These are phyloP conservation scores for Eimeria necatrix DNA, from an alignment of 169 alveolate species.

Conservation along the genomic window DNA sequence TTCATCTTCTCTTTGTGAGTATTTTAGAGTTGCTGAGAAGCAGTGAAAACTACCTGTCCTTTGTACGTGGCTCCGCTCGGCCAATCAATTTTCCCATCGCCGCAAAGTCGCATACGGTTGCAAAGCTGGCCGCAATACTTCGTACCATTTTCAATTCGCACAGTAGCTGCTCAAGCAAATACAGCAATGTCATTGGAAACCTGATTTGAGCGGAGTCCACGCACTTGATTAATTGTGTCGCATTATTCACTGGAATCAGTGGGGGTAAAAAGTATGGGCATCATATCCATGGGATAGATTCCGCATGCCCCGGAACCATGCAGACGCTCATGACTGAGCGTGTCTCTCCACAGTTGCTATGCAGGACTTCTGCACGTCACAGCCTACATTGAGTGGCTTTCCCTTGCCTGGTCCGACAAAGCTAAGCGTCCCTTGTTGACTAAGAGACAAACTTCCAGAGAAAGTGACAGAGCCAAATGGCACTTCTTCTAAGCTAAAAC, in stretches of 20 bases:
- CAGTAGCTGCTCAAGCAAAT: constrained; percentile 37
- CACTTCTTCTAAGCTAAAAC: background rate
- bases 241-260: too few species aligned
- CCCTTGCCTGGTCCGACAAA: constrained; percentile 62
- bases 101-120: constrained; percentile 60
- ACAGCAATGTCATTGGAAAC: background rate
- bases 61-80: constrained; percentile 57
- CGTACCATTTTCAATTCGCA: constrained; percentile 30
- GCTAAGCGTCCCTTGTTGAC: constrained; percentile 17
- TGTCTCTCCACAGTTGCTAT: too few species aligned
- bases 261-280: too few species aligned
- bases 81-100: constrained; percentile 39
- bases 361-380: too few species aligned
- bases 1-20: too few species aligned
- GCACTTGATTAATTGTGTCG: too few species aligned
- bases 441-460: background rate
- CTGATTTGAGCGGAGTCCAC: background rate
- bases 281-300: too few species aligned
- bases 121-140: constrained; percentile 20
- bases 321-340: too few species aligned
- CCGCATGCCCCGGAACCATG: too few species aligned
- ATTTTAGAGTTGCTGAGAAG: too few species aligned
- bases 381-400: too few species aligned
- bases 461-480: constrained; percentile 31
- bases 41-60: constrained; percentile 45